Evolutionary conservation across 1,139 yeast genomes (phyloP).

Genomic region (Diutina siamensis): DNA sequence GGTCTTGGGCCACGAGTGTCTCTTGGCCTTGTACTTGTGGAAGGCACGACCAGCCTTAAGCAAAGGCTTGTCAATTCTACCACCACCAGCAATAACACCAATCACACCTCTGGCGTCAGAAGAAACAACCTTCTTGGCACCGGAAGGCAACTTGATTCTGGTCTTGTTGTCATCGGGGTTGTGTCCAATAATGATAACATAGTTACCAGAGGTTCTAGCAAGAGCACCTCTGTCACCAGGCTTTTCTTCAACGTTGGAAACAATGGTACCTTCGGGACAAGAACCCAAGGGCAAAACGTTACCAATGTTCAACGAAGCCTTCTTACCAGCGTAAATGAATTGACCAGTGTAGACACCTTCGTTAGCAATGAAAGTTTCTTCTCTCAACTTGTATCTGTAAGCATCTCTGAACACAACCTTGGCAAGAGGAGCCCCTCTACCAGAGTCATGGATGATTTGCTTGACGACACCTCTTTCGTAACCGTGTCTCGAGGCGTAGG

Average conservation of each 20-base stretch:
- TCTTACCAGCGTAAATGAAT: conserved; percentile 97
- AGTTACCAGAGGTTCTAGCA: conserved; percentile 99
- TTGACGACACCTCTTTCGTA: conserved; percentile 98
- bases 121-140: conserved; percentile 93
- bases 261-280: conserved; percentile 99
- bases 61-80: conserved; percentile 98
- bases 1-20: conserved; percentile 99
- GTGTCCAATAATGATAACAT: conserved; percentile 98
- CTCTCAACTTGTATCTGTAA: conserved; percentile 95
- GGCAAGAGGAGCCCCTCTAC: conserved; percentile 99
- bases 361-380: conserved; percentile 97
- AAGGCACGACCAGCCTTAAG: conserved; percentile 99
- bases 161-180: conserved; percentile 98
- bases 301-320: conserved; percentile 96
- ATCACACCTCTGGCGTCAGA: conserved; percentile 98
- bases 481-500: conserved; percentile 99
- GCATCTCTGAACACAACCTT: conserved; percentile 99
- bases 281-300: conserved; percentile 94
- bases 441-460: conserved; percentile 98
- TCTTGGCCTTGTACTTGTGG: conserved; percentile 98
- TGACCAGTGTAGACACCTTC: conserved; percentile 99
- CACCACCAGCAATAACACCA: conserved; percentile 99
- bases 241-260: conserved; percentile 97
- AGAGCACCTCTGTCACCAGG: conserved; percentile 99
- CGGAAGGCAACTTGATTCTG: conserved; percentile 98